Percentiles rank a stretch among this genome's conserved stretches.
Evolutionary conservation across 2,329 filamentous ascomycete genomes (phyloP).

Genomic region (Cercospora sesami): DNA sequence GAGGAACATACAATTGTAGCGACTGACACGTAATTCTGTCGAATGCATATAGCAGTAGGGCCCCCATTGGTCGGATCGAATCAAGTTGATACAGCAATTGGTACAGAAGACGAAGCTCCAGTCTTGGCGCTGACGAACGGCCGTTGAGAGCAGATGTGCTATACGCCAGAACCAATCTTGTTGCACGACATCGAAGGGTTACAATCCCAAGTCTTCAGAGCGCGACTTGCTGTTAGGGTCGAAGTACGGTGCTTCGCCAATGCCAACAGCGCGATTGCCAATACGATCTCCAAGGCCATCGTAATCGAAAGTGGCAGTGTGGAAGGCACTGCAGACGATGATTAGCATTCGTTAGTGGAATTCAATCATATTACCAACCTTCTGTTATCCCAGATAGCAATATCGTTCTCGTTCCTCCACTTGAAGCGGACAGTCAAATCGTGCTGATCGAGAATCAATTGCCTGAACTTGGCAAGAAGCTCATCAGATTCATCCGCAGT

Average conservation of each 20-base stretch:
- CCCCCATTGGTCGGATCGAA: not conserved
- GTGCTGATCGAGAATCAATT: constrained; percentile 51
- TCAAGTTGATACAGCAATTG: not conserved
- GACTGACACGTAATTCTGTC: not conserved
- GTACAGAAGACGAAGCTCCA: not conserved
- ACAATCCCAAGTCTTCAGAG: constrained; percentile 17
- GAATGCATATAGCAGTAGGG: not conserved
- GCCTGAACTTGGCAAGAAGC: constrained; percentile 31
- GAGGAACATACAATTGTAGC: not conserved
- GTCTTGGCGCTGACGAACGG: not conserved
- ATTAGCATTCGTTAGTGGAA: constrained; percentile 61
- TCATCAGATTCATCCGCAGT: constrained; percentile 32
- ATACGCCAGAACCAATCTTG: too few species aligned
- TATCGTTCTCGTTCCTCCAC: constrained; percentile 53
- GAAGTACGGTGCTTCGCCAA: constrained; percentile 58
- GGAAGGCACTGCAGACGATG: constrained; percentile 57
- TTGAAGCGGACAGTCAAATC: constrained; percentile 53
- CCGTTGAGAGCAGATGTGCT: not conserved
- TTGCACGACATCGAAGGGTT: not conserved
- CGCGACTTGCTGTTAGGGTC: constrained; percentile 54
- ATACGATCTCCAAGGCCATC: constrained; percentile 53
- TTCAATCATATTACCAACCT: not conserved
- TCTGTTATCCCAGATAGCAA: constrained; percentile 66
- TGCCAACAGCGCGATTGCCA: constrained; percentile 56
- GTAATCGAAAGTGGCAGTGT: constrained; percentile 65